Evolutionary conservation across 2,329 filamentous ascomycete genomes (phyloP), one percentile per base, ranked within the genome.

Genomic region (Aspergillus ochraceoroseus): DNA sequence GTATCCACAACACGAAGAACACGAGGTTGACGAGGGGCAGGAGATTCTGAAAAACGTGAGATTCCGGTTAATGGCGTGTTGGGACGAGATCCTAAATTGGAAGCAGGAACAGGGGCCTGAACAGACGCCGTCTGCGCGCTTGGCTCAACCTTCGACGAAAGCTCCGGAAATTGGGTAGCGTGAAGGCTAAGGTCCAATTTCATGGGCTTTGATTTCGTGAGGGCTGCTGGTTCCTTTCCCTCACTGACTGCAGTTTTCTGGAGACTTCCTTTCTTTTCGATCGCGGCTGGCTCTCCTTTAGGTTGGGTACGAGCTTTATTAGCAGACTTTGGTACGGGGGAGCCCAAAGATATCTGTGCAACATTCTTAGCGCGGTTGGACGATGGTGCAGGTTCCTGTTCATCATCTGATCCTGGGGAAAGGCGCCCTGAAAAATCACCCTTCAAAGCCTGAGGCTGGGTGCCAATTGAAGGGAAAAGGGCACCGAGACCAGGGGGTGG

Each of bases 1-100:
- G 76, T 79, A 37, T 75, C 70, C 9, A 78, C 67, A 12, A 80
- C 71, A 15, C 76, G 72, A 36, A 80, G 54, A n/a, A 77, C 76
- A 23, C 73, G 64, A 12, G 75, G 66, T 26, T 66, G 63, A 27
- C 65, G 65, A 29, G 59, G 55, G 18, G 48, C 57, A 7, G 66
- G 58, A 6, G 65, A 64, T 38, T 68, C 65, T 7, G 64, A 67
- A 14, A 54, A 38, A 4, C 65, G 63, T 13, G 65, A 67, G 9
- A 57, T 42, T 8, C 52, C 49, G 9, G 65, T 67, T 33, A 62
- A 49, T 2, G 71, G 71, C 19, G 71, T 71, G 46, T 74, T 71
- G 15, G 75, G 70, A 15, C 73, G 68, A 43, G 74, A 70, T 17
- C 61, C 61, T 15, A 68, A 54, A 29, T 64, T 65, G 34, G 56